A percentile compares a stretch with the other conserved stretches of the same genome.
These are phyloP conservation scores for Spinacia oleracea DNA, from an alignment of 179 eudicot genomes.

Conservation along the genomic window DNA sequence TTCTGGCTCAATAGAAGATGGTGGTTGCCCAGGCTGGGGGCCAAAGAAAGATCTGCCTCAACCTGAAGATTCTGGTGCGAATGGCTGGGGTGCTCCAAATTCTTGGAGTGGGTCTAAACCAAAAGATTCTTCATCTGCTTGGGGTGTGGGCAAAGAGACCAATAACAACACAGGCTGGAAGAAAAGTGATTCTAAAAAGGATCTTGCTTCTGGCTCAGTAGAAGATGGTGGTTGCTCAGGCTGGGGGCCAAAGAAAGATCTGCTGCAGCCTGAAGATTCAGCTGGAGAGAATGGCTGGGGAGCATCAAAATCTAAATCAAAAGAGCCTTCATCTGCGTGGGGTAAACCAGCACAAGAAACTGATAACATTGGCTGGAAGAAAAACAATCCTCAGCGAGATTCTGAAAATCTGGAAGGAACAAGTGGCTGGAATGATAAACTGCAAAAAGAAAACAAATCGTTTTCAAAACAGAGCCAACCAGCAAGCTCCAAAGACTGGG, in stretches of 20 bases:
- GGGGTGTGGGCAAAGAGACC: slow-evolving; percentile 23
- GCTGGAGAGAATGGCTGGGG: slow-evolving; percentile 27
- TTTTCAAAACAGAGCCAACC: neutral
- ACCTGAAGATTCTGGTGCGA: slow-evolving; percentile 14
- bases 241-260: slow-evolving; percentile 33
- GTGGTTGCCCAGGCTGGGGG: slow-evolving; percentile 39
- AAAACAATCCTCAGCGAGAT: neutral
- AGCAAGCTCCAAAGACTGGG: slow-evolving; percentile 14
- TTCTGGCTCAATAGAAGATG: slow-evolving; percentile 2
- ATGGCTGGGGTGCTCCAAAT: slow-evolving; percentile 27
- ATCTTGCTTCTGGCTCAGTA: neutral
- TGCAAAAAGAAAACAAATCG: too few relatives aligned
- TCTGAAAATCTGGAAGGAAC: too few relatives aligned
- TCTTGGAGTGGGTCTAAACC: slow-evolving; percentile 5
- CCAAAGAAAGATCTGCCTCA: slow-evolving; percentile 9
- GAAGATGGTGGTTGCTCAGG: slow-evolving; percentile 23
- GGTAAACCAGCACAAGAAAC: slow-evolving; percentile 3
- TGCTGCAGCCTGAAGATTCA: slow-evolving; percentile 19
- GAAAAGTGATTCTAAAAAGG: neutral
- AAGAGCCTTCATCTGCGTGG: slow-evolving; percentile 33
- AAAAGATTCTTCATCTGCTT: slow-evolving; percentile 22
- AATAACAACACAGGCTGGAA: slow-evolving; percentile 13
- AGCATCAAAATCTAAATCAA: slow-evolving; percentile 11
- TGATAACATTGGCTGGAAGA: slow-evolving; percentile 14
- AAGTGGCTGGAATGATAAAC: neutral